phyloP scores from a whole-genome alignment of 148 eudicot species.

The Oxyria digyna region DNA sequence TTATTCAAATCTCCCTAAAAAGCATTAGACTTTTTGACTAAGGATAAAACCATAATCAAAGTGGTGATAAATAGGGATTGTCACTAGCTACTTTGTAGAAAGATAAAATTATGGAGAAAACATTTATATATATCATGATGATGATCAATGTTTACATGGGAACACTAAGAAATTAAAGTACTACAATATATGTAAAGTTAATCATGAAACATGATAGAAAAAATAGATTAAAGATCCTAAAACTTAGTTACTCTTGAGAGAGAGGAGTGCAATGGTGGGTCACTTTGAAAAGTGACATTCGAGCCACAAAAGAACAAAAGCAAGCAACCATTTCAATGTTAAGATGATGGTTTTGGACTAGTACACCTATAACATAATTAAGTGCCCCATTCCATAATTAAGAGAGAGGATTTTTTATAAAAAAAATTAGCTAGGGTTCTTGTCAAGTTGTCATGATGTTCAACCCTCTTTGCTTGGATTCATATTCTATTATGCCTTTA shows the following conservation, averaged over 20 bases:
- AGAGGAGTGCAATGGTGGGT: slow-evolving; percentile 2
- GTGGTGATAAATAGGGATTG: not conserved
- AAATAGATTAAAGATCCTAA: not conserved
- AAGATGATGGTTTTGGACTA: slow-evolving; percentile 13
- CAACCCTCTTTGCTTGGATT: slow-evolving; percentile 5
- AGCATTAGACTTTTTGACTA: not conserved
- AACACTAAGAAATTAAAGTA: not conserved
- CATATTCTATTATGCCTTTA: slow-evolving; percentile 10
- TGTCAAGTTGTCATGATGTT: not conserved
- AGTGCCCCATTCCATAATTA: slow-evolving; percentile 8
- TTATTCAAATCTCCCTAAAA: not conserved
- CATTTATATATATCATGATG: not conserved
- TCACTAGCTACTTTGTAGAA: not conserved
- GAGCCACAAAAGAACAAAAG: slow-evolving; percentile 13
- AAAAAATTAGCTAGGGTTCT: too few relatives aligned
- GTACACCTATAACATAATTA: slow-evolving; percentile 3
- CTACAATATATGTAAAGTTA: not conserved
- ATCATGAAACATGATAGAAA: not conserved
- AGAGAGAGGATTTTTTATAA: not conserved
- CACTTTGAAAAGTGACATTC: slow-evolving; percentile 6
- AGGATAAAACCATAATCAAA: not conserved
- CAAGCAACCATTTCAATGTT: slow-evolving; percentile 13
- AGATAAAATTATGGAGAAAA: not conserved
- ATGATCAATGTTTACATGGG: slow-evolving; percentile 3
- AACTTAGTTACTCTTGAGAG: not conserved